Evolutionary conservation across 2,329 filamentous ascomycete genomes (phyloP), one percentile per base, ranked within the genome.

Genomic region (Fusarium caatingaense): DNA sequence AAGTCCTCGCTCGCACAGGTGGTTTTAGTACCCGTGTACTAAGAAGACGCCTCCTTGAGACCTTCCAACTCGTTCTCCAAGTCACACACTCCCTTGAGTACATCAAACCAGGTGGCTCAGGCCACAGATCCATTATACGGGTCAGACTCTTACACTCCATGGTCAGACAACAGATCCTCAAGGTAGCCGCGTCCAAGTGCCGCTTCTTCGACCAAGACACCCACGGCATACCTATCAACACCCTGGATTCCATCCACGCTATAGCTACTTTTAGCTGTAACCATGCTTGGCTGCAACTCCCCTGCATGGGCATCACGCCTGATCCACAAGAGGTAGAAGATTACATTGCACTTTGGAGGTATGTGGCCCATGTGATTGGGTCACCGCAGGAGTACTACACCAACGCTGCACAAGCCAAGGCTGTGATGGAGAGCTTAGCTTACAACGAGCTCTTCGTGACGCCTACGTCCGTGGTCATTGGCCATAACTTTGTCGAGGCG

Each of bases 141-240:
- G 90, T 92, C 6, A 86, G 90, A 15, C 80, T 92, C 1, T 82
- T 92, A 8, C 90, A 92, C 71, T 85, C 89, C 0, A 86, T 87
- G 1, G 90, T 92, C 9, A 84, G 90, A 6, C 81, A 86, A 56
- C 85, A 88, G 15, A 91, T 92, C 60, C 80, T 90, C 72, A 86
- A 83, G 30, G 81, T 92, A 5, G 83, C 83, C 9, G 76, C 82
- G 6, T 77, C 83, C 23, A 80, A 83, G 15, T 56, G 50, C 18
- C 83, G 83, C 6, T 92, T 92, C 76, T 92, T 88, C 75, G 83
- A 89, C 51, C 77, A 88, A 2, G 80, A 85, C 21, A 81, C 85
- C 50, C 86, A 83, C 73, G 90, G 90, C 2, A 82, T 90, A 2
- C 90, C 90, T 1, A 85, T 91, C 72, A 92, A 90, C 66, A 86